phyloP scores from a whole-genome alignment of 2,329 filamentous ascomycete genomes.

The Geoglossum cookeanum region DNA sequence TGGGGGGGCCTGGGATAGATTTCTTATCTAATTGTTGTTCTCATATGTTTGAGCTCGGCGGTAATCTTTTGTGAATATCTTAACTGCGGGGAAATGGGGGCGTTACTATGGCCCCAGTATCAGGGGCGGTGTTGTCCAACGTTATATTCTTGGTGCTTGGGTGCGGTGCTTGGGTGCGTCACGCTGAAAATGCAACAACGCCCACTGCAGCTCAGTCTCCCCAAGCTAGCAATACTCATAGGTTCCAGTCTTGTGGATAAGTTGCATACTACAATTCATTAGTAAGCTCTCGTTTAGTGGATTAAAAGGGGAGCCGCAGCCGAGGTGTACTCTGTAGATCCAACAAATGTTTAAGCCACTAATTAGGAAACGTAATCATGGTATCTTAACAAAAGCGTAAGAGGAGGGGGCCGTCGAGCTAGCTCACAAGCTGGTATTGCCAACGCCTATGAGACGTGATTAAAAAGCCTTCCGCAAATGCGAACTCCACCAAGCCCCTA shows the following conservation, averaged over 20 bases:
- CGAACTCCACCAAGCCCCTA: not conserved
- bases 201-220: not conserved
- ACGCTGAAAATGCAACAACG: not conserved
- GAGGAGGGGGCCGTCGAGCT: not conserved
- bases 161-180: too few species aligned
- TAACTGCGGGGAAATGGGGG: not conserved
- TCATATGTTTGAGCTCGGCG: not conserved
- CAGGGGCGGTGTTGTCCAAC: not conserved
- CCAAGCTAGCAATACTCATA: too few species aligned
- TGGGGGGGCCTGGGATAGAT: conserved; percentile 48
- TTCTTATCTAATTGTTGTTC: not conserved
- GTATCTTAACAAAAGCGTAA: not conserved
- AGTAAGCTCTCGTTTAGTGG: not conserved
- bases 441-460: not conserved
- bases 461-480: not conserved
- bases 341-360: not conserved
- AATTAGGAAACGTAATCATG: not conserved
- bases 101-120: not conserved
- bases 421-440: not conserved
- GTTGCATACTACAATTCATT: not conserved
- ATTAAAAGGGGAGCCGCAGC: not conserved
- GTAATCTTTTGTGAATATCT: not conserved
- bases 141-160: not conserved
- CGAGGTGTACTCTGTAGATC: not conserved
- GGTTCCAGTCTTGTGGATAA: not conserved